Percentiles rank a stretch among this genome's conserved stretches.
These are phyloP conservation scores for Suillus subaureus DNA, from an alignment of 768 basidiomycete species.

Conservation along the genomic window DNA sequence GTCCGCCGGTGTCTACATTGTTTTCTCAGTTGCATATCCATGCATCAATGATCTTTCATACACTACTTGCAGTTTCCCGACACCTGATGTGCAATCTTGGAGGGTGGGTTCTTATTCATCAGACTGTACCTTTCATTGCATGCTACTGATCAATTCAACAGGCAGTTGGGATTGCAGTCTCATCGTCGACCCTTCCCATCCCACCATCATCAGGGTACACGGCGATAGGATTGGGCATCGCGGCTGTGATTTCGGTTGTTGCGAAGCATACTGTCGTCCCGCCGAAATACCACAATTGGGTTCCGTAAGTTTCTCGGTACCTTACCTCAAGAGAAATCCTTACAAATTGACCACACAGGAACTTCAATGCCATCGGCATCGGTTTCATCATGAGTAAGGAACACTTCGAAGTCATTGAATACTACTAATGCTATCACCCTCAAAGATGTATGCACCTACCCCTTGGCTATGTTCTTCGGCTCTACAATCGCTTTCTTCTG, in stretches of 20 bases:
- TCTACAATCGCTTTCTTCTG: conserved; percentile 27
- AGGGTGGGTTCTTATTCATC: conserved; percentile 12
- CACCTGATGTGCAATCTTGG: conserved; percentile 29
- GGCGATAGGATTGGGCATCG: conserved; percentile 53
- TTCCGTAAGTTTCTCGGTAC: conserved; percentile 20
- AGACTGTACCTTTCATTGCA: neutral
- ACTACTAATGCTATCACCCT: neutral
- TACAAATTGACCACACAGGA: conserved; percentile 11
- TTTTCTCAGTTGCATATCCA: conserved; percentile 63
- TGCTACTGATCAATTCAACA: neutral
- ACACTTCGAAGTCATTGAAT: neutral
- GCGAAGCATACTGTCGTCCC: conserved; percentile 35
- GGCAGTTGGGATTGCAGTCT: conserved; percentile 24
- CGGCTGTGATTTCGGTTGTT: conserved; percentile 47
- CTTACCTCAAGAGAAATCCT: neutral
- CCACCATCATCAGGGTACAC: conserved; percentile 59
- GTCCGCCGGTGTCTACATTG: conserved; percentile 56
- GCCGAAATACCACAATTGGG: conserved; percentile 21
- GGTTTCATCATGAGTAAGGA: conserved; percentile 16
- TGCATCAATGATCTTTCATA: conserved; percentile 45
- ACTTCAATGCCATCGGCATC: conserved; percentile 31
- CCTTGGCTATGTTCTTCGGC: conserved; percentile 26
- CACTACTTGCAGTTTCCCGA: conserved; percentile 24
- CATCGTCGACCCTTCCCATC: conserved; percentile 36
- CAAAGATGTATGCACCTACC: conserved; percentile 25